phyloP scores from a whole-genome alignment of 176 grass and related monocot genomes.

The Elymus sibiricus region DNA sequence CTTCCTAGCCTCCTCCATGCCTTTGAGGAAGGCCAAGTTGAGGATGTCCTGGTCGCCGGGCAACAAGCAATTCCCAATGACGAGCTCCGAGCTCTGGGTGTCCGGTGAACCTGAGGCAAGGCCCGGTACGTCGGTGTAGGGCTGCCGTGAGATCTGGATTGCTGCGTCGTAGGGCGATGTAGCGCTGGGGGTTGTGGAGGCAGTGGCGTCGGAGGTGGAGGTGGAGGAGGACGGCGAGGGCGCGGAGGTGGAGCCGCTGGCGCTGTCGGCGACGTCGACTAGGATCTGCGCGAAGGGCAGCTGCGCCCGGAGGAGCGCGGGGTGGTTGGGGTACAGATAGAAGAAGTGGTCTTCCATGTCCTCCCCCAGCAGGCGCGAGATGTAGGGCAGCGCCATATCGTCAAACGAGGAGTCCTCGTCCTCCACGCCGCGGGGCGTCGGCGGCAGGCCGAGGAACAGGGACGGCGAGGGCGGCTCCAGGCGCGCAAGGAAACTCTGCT shows the following conservation, averaged over 20 bases:
- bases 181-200: background rate
- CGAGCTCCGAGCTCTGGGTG: background rate
- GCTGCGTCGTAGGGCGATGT: background rate
- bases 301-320: conserved; percentile 22
- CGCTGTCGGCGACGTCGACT: background rate
- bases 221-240: conserved; percentile 1
- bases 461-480: conserved; percentile 25
- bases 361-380: conserved; percentile 39
- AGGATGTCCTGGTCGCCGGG: conserved; percentile 5
- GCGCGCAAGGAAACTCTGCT: background rate
- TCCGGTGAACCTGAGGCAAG: background rate
- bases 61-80: background rate
- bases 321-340: conserved; percentile 31
- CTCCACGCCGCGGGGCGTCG: background rate
- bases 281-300: conserved; percentile 30
- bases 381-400: conserved; percentile 28
- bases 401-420: background rate
- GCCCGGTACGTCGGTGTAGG: background rate
- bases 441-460: conserved; percentile 29
- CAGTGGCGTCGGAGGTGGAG: background rate
- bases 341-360: conserved; percentile 27
- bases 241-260: conserved; percentile 4
- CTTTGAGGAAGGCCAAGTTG: conserved; percentile 44
- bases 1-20: conserved; percentile 54
- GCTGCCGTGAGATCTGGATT: background rate